Evolutionary conservation across 2,329 filamentous ascomycete species (phyloP), one percentile per base, ranked within the genome.

Genomic region (Neopestalotiopsis sp.): DNA sequence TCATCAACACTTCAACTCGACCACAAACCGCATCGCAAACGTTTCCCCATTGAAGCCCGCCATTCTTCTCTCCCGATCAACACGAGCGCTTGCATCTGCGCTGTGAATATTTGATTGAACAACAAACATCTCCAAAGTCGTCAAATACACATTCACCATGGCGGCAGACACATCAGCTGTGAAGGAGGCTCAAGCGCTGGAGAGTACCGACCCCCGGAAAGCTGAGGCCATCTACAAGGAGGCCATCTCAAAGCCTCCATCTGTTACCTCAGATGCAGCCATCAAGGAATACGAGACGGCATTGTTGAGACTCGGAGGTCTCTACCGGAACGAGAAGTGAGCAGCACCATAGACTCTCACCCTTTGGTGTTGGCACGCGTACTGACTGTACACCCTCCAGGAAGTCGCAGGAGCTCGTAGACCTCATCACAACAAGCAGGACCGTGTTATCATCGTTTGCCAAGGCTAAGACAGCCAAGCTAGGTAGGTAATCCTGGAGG

Each of bases 391-490:
- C 17, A 32, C 52, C 67, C 56, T 68, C 76, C 71, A 94, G 92
- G 83, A 93, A 93, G 80, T 86, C 91, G 75, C 87, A 96, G 78
- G 93, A 97, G 77, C 90, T 99, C 70, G 94, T 97, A 71, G 91
- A 94, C 76, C 88, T 99, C 73, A 92, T 99, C 76, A 95, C 92
- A 78, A 93, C 94, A 81, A 97, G 94, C 82, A 90, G 95, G 78
- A 92, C 93, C 73, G 93, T 96, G 59, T 90, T 99, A 73, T 98
- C 95, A 69, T 96, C 94, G 72, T 98, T 99, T 81, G 96, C 96
- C 73, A 98, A 98, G 87, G 96, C 97, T 71, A 99, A 99, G 89
- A 98, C 96, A 40, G 94, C 96, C 68, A 99, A 99, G 84, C 87
- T 99, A 71, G 94, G 96, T 98, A 90, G 73, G 91, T 57, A n/a